Conservation (phyloP, 257 asterid species). For the Solanum virginianum region DNA sequence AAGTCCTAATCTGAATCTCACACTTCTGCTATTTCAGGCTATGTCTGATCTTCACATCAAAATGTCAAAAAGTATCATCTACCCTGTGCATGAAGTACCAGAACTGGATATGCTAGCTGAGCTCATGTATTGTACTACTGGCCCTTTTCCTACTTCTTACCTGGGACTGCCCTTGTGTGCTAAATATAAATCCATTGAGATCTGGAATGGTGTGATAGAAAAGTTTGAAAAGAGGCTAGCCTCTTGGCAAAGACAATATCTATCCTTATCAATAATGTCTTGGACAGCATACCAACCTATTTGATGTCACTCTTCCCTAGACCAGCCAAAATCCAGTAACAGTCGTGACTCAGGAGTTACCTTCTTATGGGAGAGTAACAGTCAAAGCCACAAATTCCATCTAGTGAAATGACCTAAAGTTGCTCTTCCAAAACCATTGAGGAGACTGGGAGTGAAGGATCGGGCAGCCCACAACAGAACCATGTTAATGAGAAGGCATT, state of each 20-base stretch:
- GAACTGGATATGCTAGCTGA: not conserved
- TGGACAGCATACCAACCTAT: not conserved
- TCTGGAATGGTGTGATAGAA: not conserved
- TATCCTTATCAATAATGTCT: not conserved
- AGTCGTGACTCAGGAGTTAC: not conserved
- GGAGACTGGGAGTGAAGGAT: not conserved
- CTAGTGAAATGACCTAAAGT: not conserved
- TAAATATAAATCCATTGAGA: not conserved
- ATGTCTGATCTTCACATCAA: not conserved
- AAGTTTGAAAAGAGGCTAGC: not conserved
- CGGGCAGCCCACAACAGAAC: not conserved
- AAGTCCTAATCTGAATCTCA: not conserved
- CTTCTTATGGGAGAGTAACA: not conserved
- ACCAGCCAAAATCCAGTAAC: not conserved
- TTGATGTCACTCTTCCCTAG: not conserved
- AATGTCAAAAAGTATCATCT: not conserved
- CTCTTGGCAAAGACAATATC: not conserved
- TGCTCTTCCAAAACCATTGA: not conserved
- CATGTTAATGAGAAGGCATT: not conserved
- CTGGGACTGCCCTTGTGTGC: no score
- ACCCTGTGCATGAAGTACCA: not conserved
- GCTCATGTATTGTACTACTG: no score
- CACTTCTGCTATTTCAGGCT: not conserved
- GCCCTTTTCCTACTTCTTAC: no score
- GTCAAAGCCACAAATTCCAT: not conserved